These are phyloP conservation scores for Sphaerulina populicola DNA, from an alignment of 2,329 filamentous ascomycete species.

Conservation along the genomic window DNA sequence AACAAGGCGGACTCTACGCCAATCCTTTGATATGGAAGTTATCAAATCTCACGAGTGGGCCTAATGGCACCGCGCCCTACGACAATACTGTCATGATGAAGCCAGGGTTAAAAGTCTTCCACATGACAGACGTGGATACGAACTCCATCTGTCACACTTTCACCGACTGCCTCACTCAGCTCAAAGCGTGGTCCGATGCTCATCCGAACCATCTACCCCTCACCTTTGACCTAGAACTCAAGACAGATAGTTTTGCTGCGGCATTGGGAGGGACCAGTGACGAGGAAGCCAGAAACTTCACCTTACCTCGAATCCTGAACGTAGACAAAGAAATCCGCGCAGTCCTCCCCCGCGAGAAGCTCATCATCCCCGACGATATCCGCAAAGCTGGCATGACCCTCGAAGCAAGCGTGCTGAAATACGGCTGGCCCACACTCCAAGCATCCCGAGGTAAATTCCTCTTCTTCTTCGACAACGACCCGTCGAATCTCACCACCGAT, in stretches of 20 bases:
- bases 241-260: constrained; percentile 35
- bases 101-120: constrained; percentile 44
- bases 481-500: constrained; percentile 28
- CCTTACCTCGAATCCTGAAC: constrained; percentile 36
- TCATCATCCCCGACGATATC: constrained; percentile 44
- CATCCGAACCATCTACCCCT: constrained; percentile 42
- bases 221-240: constrained; percentile 45
- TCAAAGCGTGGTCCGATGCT: constrained; percentile 41
- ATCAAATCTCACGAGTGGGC: constrained; percentile 34
- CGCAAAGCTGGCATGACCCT: constrained; percentile 38
- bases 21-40: constrained; percentile 39
- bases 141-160: constrained; percentile 43
- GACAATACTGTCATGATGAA: constrained; percentile 36
- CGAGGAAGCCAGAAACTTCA: constrained; percentile 39
- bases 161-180: constrained; percentile 37
- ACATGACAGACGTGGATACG: constrained; percentile 45
- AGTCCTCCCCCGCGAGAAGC: constrained; percentile 35
- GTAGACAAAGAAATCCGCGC: constrained; percentile 44
- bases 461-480: constrained; percentile 47
- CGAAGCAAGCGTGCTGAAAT: constrained; percentile 40
- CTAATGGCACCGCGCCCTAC: constrained; percentile 32
- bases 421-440: constrained; percentile 45
- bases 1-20: constrained; percentile 43
- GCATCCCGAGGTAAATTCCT: constrained; percentile 41
- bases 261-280: constrained; percentile 33